Conservation (phyloP, 1,284 basidiomycete genomes). For the Grifola frondosa region DNA sequence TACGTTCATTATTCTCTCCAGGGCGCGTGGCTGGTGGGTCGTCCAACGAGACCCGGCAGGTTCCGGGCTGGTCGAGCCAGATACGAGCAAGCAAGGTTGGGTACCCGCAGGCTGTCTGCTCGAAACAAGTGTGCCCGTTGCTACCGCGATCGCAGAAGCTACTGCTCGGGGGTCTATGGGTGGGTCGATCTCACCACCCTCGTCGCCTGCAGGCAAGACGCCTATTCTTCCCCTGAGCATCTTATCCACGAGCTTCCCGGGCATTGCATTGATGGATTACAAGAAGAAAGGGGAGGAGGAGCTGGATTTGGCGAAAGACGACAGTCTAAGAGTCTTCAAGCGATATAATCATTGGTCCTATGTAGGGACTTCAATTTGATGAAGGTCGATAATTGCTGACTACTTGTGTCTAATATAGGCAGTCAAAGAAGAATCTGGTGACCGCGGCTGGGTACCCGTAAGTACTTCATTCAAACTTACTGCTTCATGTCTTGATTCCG, state of each 20-base stretch:
- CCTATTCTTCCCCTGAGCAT: slow-evolving; percentile 87
- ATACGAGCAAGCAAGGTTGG: slow-evolving; percentile 80
- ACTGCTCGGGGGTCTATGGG: slow-evolving; percentile 54
- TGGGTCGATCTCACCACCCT: slow-evolving; percentile 43
- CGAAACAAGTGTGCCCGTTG: slow-evolving; percentile 83
- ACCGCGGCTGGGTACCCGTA: slow-evolving; percentile 89
- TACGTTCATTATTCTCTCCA: slow-evolving; percentile 90
- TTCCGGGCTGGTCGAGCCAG: slow-evolving; percentile 75
- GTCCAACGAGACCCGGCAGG: slow-evolving; percentile 93
- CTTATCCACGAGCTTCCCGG: slow-evolving; percentile 91
- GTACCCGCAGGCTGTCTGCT: slow-evolving; percentile 92
- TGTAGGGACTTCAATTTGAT: slow-evolving; percentile 41
- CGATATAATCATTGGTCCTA: slow-evolving; percentile 98
- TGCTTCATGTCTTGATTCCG: too few relatives aligned
- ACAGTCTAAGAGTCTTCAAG: slow-evolving; percentile 91
- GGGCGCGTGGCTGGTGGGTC: slow-evolving; percentile 98
- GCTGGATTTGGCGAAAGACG: slow-evolving; percentile 82
- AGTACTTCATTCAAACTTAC: slow-evolving; percentile 26
- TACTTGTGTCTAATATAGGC: slow-evolving; percentile 46
- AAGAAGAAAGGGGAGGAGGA: slow-evolving; percentile 89
- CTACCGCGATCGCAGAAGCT: slow-evolving; percentile 76
- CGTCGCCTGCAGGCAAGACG: slow-evolving; percentile 46
- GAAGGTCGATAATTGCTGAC: too few relatives aligned
- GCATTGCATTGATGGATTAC: slow-evolving; percentile 94
- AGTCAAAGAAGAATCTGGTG: slow-evolving; percentile 85